Base-by-base conservation (phyloP, 306 rosid genomes). In the Arachis hypogaea region DNA sequence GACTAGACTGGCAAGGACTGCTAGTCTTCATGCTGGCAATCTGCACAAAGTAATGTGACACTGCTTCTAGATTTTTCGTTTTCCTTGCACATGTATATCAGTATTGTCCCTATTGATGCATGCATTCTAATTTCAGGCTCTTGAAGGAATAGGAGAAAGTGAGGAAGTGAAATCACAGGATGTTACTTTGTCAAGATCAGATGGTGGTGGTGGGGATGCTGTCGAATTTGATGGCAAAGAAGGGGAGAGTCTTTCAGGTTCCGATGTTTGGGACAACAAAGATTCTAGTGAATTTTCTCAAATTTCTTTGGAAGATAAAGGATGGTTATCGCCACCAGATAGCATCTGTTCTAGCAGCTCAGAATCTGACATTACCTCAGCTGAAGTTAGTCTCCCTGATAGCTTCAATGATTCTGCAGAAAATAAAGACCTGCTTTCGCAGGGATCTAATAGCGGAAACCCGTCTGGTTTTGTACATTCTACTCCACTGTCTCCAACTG, bases 131-230 rank as follows among this genome's bases (percentile, higher is more conserved):
- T 60, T 75, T 80, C 87, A 93, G 98, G 98, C 97, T 56, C 98
- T 93, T 77, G 98, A 90, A 90, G 98, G 98, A 76, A 85, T 93
- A 33, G 97, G 97, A 73, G 98, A 90, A 79, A 93, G 97, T 82
- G 89, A 88, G 84, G 93, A 90, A 86, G 86, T 81, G 60, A 89
- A 90, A 78, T 90, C 97, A 11, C 92, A 85, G 83, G 91, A 80
- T 77, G 84, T 78, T 68, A 70, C 76, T 87, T 63, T 82, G 81
- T 75, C 88, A 7, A 91, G 92, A 80, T 77, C 90, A 58, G 90
- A 87, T 80, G 85, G 80, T 65, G 79, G 77, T 78, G 82, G 77
- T 79, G 85, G 82, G 69, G 92, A 87, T 79, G 87, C 80, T 70
- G 76, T 85, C 62, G 90, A 85, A 72, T 80, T 83, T 63, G 85